Evolutionary conservation across 768 basidiomycete genomes (phyloP).

Genomic region (Russula sp.): DNA sequence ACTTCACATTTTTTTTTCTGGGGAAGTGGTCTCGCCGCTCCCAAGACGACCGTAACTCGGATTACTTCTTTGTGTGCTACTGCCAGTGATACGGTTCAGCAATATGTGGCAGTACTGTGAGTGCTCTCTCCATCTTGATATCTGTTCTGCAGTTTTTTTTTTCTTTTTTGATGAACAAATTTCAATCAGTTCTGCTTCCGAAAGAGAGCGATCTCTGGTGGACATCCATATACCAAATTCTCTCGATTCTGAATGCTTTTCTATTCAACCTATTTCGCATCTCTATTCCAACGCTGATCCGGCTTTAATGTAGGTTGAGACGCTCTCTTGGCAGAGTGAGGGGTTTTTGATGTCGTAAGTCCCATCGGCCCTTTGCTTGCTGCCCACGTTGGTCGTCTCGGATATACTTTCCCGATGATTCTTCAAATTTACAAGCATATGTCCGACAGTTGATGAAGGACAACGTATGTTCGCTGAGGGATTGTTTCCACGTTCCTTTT

Average conservation of each 20-base stretch:
- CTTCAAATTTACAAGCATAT: slow-evolving; percentile 25
- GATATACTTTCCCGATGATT: slow-evolving; percentile 21
- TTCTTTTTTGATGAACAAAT: slow-evolving; percentile 15
- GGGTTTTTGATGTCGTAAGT: slow-evolving; percentile 8
- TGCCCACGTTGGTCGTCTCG: neutral
- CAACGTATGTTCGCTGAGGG: slow-evolving; percentile 27
- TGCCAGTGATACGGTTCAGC: neutral
- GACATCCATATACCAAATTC: slow-evolving; percentile 20
- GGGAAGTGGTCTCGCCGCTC: no score
- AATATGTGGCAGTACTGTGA: neutral
- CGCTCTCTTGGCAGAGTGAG: neutral
- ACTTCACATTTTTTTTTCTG: neutral
- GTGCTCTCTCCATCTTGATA: neutral
- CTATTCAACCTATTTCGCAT: neutral
- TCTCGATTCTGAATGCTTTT: slow-evolving; percentile 11
- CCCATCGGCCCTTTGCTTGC: neutral
- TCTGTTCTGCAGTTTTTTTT: neutral
- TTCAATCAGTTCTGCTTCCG: slow-evolving; percentile 27
- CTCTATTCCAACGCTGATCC: slow-evolving; percentile 2
- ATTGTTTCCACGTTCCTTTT: neutral
- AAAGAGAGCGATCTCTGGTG: slow-evolving; percentile 26
- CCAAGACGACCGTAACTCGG: no score
- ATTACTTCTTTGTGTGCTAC: no score
- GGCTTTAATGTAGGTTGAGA: neutral
- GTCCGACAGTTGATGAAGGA: slow-evolving; percentile 25